A percentile compares a stretch with the other conserved stretches of the same genome.
phyloP scores from a whole-genome alignment of 495 filamentous ascomycete species.

The Tuber aestivum region DNA sequence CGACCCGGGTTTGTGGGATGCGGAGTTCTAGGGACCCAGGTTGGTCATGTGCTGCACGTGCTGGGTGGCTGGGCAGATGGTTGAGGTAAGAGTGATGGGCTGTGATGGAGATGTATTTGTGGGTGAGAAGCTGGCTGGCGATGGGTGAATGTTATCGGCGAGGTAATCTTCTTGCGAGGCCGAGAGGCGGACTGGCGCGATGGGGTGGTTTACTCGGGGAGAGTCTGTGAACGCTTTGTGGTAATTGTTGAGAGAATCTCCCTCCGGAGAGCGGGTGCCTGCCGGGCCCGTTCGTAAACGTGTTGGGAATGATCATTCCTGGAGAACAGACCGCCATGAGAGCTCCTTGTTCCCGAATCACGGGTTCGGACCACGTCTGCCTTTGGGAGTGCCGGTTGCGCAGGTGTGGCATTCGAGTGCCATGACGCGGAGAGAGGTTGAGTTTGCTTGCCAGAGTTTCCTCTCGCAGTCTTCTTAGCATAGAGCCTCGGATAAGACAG shows the following conservation, averaged over 20 bases:
- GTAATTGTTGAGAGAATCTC: background rate
- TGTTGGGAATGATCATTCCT: background rate
- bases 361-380: background rate
- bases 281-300: background rate
- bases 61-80: background rate
- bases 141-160: background rate
- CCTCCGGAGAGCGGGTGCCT: background rate
- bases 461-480: too few species aligned
- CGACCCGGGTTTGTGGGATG: background rate
- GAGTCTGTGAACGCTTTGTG: background rate
- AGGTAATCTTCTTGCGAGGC: background rate
- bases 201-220: background rate
- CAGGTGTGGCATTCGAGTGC: background rate
- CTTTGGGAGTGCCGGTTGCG: background rate
- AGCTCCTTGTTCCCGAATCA: background rate
- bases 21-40: background rate
- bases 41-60: conserved; percentile 4
- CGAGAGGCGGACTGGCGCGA: background rate
- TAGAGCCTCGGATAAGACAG: background rate
- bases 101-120: background rate
- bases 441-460: background rate
- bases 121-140: too few species aligned
- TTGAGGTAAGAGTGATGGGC: background rate
- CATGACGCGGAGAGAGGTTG: background rate
- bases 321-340: background rate